Base-by-base conservation (phyloP, 2,329 filamentous ascomycete genomes). In the Rhinocladiella mackenziei region DNA sequence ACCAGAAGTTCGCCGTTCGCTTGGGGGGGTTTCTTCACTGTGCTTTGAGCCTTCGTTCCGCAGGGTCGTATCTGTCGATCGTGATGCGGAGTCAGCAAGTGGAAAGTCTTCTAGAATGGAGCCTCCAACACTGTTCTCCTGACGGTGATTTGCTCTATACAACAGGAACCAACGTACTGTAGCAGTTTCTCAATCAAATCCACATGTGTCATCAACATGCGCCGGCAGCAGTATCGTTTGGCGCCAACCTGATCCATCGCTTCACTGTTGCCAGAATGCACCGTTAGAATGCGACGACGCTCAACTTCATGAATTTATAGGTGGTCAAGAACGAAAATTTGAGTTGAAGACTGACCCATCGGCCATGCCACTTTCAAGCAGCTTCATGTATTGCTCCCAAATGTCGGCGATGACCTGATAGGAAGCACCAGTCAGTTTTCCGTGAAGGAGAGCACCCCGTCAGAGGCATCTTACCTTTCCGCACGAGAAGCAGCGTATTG, bases 151-250 rank as follows among this genome's bases (percentile, higher is more conserved):
- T 32, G 30, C 4, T 32, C 14, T 17, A 11, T 17, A 6, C 18
- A 6, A 14, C 5, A 14, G 18, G 15, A n/a, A 20, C 10, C n/a
- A 14, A 45, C 78, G 58, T 82, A 94, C 86, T 91, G 87, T 56
- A 98, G 80, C 38, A 98, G 80, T 72, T 98, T 98, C 76, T 98
- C 92, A 59, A 98, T 96, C 51, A 98, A 76, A 66, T 98, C 92
- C 60, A 98, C 92, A 70, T 98, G 92, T 48, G 92, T 98, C 86
- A 98, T 96, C 68, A 98, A 82, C 92, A 98, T 98, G 62, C 92
- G 85, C 59, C 92, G 86, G 74, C 92, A 98, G 78, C 92, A 98
- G 75, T 98, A 98, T 58, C 92, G 81, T 70, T 88, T 91, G 62
- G 94, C 84, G 44, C 89, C 89, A 40, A 98, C 81, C 64, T 89